Base-by-base conservation (phyloP, 2,329 filamentous ascomycete genomes). In the Penicillium digitatum region DNA sequence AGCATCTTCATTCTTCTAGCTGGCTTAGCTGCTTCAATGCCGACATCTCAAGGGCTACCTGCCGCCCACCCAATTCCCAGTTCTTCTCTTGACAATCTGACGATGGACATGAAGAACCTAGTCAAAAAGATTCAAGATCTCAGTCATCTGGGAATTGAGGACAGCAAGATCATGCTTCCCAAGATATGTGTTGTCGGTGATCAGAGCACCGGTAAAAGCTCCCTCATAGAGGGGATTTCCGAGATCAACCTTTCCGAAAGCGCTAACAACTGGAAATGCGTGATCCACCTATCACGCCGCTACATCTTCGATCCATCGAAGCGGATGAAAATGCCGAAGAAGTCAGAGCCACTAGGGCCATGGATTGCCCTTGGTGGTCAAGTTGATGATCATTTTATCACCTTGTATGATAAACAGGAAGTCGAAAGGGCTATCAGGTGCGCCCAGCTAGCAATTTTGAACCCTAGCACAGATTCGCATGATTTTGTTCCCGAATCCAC, bases 121-220 rank as follows among this genome's bases (percentile, higher is more conserved):
- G 70, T 78, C 0, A 70, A 68, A 12, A 73, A 69, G n/a, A 73
- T 78, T 0, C 74, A 75, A 47, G 82, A 87, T 45, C 80, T 96
- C 0, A 84, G 89, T 48, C 80, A 85, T 6, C 79, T 93, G 0
- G 89, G 88, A 0, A 85, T 95, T 0, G 85, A 88, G 47, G 83
- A 88, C 18, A 82, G 85, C 5, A 66, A 77, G 0, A 82, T 90
- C 0, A 82, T 83, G 0, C 76, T 95, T 0, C 90, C 91, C 0
- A 89, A 90, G 62, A 84, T 95, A 10, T 88, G 93, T 6, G 82
- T 95, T 0, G 84, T 95, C 0, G 91, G 91, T 0, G 90, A 95
- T 46, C 91, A 96, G 66, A 89, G 84, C 0, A 87, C 90, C 0
- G 92, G 91, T 0, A 96, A 96, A 68, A 90, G 86, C 0, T 90